Base-by-base conservation (phyloP, 2,329 filamentous ascomycete species). In the Colletotrichum sansevieriae region DNA sequence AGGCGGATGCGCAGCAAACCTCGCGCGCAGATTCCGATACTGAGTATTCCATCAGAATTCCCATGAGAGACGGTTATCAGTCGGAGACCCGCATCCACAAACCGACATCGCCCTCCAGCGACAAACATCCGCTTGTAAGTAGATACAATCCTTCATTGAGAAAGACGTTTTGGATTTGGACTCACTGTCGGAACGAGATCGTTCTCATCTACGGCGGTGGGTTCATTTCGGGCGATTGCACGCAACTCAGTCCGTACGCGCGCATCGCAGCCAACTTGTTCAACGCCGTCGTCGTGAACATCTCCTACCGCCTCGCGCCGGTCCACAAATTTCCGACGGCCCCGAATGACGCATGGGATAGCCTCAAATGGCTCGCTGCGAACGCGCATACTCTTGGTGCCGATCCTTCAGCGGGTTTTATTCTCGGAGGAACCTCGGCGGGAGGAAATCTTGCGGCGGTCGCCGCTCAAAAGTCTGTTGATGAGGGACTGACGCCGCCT, bases 291-390 rank as follows among this genome's bases (percentile, higher is more conserved):
- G 63, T 70, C 4, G 76, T 84, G 12, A 83, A 81, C 70, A 78
- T 84, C 2, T 83, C 83, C 54, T 85, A 85, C 70, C 75, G 83
- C 0, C 78, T 85, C 10, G 83, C 81, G 2, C 84, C 84, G 0
- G 82, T 84, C 66, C 74, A 83, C 65, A 77, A 76, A 39, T 85
- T 84, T 66, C 83, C 83, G 0, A 74, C 71, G 7, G 78, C 78
- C 3, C 73, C 83, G 4, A 72, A 83, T 52, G 83, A 86, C 71
- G 77, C 76, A 66, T 82, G 78, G 71, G 83, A 84, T 71, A 55
- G 43, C 22, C 35, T 71, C 12, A 55, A 56, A 22, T 72, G 71
- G 70, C 20, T 71, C 7, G 51, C 59, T 1, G 52, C 54, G 9
- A 55, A 59, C 1, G 46, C 46, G n/a, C 25, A 55, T 10, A 54